Evolutionary conservation across 208 protist genomes (phyloP).

Genomic region (Acanthamoeba culbertsoni): DNA sequence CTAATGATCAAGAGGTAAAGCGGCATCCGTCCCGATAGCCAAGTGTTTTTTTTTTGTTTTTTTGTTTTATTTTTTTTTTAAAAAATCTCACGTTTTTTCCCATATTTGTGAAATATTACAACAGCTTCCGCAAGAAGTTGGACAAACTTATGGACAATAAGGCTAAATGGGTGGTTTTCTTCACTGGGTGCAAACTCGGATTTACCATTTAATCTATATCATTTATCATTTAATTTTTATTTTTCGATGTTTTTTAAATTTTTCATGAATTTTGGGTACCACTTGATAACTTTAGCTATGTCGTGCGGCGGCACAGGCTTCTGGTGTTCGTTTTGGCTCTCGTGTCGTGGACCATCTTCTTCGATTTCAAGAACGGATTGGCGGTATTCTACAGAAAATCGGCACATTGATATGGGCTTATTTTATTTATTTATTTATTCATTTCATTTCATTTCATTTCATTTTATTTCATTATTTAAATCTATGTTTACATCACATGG

Average conservation of each 20-base stretch:
- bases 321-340: constrained; percentile 2
- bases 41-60: not conserved
- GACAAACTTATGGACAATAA: not conserved
- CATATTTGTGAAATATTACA: not conserved
- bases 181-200: not conserved
- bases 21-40: not conserved
- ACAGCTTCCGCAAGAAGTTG: constrained; percentile 42
- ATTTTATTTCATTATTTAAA: no score
- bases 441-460: no score
- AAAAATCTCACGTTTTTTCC: no score
- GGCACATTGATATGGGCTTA: no score
- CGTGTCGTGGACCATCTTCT: constrained; percentile 41
- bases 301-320: not conserved
- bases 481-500: no score
- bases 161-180: constrained; percentile 49
- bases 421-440: no score
- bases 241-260: not conserved
- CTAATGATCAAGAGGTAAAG: constrained; percentile 37
- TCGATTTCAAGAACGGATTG: not conserved
- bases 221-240: not conserved
- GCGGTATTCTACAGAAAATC: not conserved
- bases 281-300: not conserved
- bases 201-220: no score
- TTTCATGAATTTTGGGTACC: not conserved
- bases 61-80: not conserved